Conservation (phyloP, 306 rosid genomes). For the Bauhinia variegata region DNA sequence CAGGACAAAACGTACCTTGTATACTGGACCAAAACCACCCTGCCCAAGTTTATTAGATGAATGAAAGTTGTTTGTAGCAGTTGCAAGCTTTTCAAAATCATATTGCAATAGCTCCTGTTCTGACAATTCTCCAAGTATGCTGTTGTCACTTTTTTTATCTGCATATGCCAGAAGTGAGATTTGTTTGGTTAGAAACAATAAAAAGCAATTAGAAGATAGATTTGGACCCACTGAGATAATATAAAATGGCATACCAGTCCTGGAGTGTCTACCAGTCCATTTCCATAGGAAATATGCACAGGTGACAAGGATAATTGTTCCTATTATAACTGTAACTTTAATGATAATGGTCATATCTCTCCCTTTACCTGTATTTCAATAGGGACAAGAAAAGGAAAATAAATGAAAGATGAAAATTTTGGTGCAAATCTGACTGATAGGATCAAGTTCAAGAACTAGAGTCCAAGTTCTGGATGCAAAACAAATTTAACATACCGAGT, state of each 20-base stretch:
- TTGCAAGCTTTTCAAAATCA: conserved; percentile 37
- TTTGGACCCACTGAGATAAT: background rate
- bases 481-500: background rate
- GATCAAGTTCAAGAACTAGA: background rate
- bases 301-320: background rate
- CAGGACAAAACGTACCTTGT: conserved; percentile 26
- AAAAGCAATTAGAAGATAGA: too few species aligned
- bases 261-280: background rate
- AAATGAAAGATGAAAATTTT: background rate
- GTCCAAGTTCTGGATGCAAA: background rate
- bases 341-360: background rate
- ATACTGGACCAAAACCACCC: conserved; percentile 46
- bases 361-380: background rate
- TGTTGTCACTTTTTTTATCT: background rate
- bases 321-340: background rate
- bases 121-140: conserved; percentile 9
- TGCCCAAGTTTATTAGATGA: conserved; percentile 35
- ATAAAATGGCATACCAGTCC: background rate
- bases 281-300: background rate
- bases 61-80: conserved; percentile 42
- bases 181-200: background rate
- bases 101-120: conserved; percentile 31
- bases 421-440: background rate
- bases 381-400: background rate
- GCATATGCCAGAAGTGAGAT: too few species aligned